Conservation (phyloP, 345 rosid species). For the Eucalyptus curtisii region DNA sequence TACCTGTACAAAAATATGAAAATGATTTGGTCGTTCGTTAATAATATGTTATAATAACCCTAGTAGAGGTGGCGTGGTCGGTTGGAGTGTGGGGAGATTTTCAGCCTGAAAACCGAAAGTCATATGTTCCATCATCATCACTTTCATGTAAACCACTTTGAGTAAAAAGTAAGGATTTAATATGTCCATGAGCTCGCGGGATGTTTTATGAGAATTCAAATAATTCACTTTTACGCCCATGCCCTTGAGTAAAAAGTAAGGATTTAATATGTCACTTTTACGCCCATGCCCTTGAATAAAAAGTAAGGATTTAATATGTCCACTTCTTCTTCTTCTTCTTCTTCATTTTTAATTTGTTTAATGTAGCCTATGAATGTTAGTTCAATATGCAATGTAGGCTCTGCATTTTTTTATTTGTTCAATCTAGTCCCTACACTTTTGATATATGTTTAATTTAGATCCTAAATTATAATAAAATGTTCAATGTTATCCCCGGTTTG, state of each 20-base stretch:
- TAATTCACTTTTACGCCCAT: background rate
- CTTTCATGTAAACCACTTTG: background rate
- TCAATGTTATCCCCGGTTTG: no score
- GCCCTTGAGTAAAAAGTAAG: no score
- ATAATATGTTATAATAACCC: slow-evolving; percentile 1
- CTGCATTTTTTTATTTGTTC: no score
- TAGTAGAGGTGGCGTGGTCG: background rate
- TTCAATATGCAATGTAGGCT: no score
- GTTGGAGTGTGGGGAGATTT: background rate
- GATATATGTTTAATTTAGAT: rapidly evolving
- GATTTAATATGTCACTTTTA: no score
- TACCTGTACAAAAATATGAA: background rate
- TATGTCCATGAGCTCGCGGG: background rate
- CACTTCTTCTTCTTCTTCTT: no score
- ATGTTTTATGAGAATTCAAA: no score
- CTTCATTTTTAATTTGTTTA: no score
- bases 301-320: no score
- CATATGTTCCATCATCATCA: background rate
- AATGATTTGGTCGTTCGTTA: background rate
- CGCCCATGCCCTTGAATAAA: no score
- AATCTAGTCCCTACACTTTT: rapidly evolving
- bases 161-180: background rate
- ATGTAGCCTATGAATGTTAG: rapidly evolving
- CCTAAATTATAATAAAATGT: no score
- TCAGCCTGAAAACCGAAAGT: background rate